Evolutionary conservation across 495 filamentous ascomycete species (phyloP), one percentile per base, ranked within the genome.

Genomic region (Podospora tetraspora): DNA sequence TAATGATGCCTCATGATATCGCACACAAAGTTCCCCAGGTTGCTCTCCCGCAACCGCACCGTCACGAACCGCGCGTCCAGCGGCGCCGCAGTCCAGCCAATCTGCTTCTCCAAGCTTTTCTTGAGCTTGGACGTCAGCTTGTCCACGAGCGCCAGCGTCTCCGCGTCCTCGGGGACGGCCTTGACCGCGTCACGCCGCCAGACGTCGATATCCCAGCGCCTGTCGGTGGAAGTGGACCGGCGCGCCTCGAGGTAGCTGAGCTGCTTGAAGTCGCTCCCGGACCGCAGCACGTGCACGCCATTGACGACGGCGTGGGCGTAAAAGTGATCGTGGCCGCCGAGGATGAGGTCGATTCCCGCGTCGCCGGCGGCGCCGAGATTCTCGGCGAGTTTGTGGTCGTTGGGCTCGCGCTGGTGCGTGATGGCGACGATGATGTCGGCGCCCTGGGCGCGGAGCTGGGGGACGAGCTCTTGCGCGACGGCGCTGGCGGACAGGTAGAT

Each of bases 301-400:
- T 96, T 95, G 71, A 93, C 83, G 62, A 91, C 62, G 58, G 84
- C 82, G 75, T 97, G 92, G 32, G 82, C 83, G 71, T 97, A 97
- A 75, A 90, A 94, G 72, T 97, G 93, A 68, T 97, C 93, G 71
- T 97, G 93, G 4, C 93, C 93, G 57, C 93, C 92, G 1, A 97
- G 82, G 27, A 97, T 89, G 29, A 96, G 84, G 75, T 97, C 93
- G 27, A 96, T 88, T 22, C 25, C 61, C 12, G 89, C 75, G 0
- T 90, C 91, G 10, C 84, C 61, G 16, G 89, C 75, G 0, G 90
- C 91, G 10, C 84, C 80, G 0, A 89, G 82, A 58, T 88, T 86
- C 63, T 87, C 81, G 0, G 93, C 93, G 8, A 97, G 78, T 77
- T 94, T 95, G 68, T 90, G 84, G 75, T 92, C 91, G 71, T 92